Evolutionary conservation across 495 filamentous ascomycete genomes (phyloP), one percentile per base, ranked within the genome.

Genomic region (Penicillium crystallinum): DNA sequence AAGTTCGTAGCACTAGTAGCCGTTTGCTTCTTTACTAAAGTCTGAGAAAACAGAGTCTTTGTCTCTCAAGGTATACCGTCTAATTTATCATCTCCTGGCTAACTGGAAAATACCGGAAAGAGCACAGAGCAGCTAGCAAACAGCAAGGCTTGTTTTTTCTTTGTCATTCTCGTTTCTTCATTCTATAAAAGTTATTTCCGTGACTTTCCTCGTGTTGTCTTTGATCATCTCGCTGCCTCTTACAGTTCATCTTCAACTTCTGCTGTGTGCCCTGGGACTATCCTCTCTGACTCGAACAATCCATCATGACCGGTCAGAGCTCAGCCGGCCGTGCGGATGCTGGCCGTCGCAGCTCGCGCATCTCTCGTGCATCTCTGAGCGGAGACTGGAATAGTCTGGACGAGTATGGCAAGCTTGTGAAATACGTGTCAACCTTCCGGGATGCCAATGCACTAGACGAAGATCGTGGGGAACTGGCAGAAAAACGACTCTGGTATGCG

Each of bases 401-500:
- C 52, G 77, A 81, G 46, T 81, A 81, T 52, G 75, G 73, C 29
- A 78, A 74, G 49, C 71, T 86, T n/a, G 75, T 82, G 49, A 77
- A 79, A 53, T 86, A 82, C 58, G 81, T 83, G 36, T 84, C 83
- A 3, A 82, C 80, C 12, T 85, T 82, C 57, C 77, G 77, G 53
- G 81, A 82, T 52, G 59, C 71, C 3, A 66, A 68, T 43, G 61
- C 56, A 39, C 54, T 36, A 2, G 58, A 58, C 4, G 55, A 57
- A 10, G 61, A 62, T 15, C 54, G 56, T 1, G 67, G 70, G 2
- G 58, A 67, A 6, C 31, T 57, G 17, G 56, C 68, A 49, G 60
- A 67, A 61, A 71, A 69, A 45, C 61, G 73, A 9, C 31, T 74
- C 21, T 76, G 73, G 72, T 81, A 80, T 54, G 76, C 76, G 29